A percentile compares a stretch with the other conserved stretches of the same genome.
Conservation (phyloP, 345 rosid genomes). For the Moringa oleifera region DNA sequence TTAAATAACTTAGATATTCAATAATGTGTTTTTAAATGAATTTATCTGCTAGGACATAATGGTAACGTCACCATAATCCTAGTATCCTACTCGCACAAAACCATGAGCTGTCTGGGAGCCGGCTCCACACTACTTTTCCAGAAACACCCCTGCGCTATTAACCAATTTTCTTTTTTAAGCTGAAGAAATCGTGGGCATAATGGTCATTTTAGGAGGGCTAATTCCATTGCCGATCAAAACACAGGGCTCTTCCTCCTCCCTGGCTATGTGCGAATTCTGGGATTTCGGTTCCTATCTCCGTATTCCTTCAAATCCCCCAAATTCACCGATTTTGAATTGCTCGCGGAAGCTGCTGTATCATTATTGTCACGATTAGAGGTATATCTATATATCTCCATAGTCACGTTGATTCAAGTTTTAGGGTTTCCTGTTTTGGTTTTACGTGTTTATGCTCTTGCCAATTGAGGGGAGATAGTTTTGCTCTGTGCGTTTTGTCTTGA, state of each 20-base stretch:
- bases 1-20: too few relatives aligned
- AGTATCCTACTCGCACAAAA: background rate
- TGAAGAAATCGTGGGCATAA: constrained; percentile 30
- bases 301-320: constrained; percentile 10
- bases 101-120: constrained; percentile 25
- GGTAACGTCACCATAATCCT: too few relatives aligned
- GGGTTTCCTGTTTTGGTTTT: constrained; percentile 23
- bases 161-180: background rate
- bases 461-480: constrained; percentile 19
- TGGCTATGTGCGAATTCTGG: constrained; percentile 52
- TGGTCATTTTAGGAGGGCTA: constrained; percentile 28
- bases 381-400: constrained; percentile 18
- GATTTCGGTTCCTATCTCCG: constrained; percentile 42
- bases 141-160: constrained; percentile 19
- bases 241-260: constrained; percentile 56
- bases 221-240: constrained; percentile 86
- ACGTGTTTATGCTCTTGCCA: background rate
- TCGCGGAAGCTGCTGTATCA: constrained; percentile 2
- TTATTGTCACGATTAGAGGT: constrained; percentile 34
- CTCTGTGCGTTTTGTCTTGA: constrained; percentile 22
- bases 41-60: too few relatives aligned
- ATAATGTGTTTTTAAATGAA: too few relatives aligned
- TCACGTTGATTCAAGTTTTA: constrained; percentile 32
- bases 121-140: constrained; percentile 10
- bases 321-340: constrained; percentile 4